Evolutionary conservation across 768 basidiomycete genomes (phyloP).

Genomic region (Sporobolomyces pararoseus): DNA sequence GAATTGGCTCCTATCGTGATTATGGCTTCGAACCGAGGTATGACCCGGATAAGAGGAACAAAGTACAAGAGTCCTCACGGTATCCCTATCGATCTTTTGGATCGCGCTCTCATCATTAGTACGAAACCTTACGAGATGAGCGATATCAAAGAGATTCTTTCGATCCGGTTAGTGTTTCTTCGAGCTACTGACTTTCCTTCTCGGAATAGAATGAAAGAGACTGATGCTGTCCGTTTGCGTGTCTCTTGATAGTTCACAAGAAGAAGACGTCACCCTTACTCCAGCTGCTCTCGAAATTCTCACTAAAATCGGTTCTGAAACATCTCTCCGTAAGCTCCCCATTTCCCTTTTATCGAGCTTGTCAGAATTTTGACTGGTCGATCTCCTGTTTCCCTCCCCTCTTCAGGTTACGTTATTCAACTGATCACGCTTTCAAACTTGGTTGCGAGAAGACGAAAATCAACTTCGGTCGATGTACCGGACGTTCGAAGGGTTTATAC

Average conservation of each 20-base stretch:
- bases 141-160: constrained; percentile 85
- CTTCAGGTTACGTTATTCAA: constrained; percentile 74
- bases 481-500: constrained; percentile 78
- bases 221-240: neutral
- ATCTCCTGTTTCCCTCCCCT: neutral
- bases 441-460: constrained; percentile 75
- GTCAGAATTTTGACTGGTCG: neutral
- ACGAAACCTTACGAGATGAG: constrained; percentile 78
- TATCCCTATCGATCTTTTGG: constrained; percentile 86
- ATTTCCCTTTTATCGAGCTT: too few relatives aligned
- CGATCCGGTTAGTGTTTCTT: constrained; percentile 66
- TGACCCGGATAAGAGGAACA: constrained; percentile 89
- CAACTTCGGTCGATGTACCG: constrained; percentile 72
- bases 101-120: constrained; percentile 91
- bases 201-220: neutral
- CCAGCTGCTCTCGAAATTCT: constrained; percentile 71
- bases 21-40: constrained; percentile 96
- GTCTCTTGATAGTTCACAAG: constrained; percentile 69
- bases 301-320: constrained; percentile 79
- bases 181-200: neutral
- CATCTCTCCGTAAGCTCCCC: constrained; percentile 60
- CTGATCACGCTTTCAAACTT: constrained; percentile 89
- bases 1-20: constrained; percentile 92
- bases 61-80: constrained; percentile 93
- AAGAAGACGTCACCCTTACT: constrained; percentile 86